phyloP scores from a whole-genome alignment of 108 stramenopile genomes.

The Nannochloropsis gaditana region DNA sequence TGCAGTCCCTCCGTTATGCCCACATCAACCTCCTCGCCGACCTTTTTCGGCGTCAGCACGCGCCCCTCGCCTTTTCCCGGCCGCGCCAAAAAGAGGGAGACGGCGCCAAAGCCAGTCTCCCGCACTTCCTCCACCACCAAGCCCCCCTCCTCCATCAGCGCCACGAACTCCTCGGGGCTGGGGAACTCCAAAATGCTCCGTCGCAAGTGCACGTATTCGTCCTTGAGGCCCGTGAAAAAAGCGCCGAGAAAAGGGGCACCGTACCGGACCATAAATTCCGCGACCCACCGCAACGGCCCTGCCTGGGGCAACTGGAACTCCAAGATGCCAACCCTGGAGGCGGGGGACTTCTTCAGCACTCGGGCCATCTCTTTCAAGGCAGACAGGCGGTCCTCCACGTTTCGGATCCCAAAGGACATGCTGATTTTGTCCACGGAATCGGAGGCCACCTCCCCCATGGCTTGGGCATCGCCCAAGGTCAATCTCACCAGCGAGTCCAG shows the following conservation, averaged over 20 bases:
- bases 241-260: slow-evolving; percentile 24
- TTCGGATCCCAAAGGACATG: slow-evolving; percentile 90
- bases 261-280: slow-evolving; percentile 11
- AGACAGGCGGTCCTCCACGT: slow-evolving; percentile 50
- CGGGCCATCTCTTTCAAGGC: slow-evolving; percentile 40
- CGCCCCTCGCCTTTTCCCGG: neutral
- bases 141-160: slow-evolving; percentile 35
- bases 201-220: slow-evolving; percentile 35
- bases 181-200: slow-evolving; percentile 32
- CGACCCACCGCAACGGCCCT: slow-evolving; percentile 8
- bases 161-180: slow-evolving; percentile 22
- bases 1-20: no score
- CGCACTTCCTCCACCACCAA: slow-evolving; percentile 25
- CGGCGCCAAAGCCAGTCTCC: slow-evolving; percentile 34
- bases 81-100: slow-evolving; percentile 37
- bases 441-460: slow-evolving; percentile 49
- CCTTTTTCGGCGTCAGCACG: neutral
- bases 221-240: slow-evolving; percentile 23
- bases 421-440: slow-evolving; percentile 72
- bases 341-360: slow-evolving; percentile 17
- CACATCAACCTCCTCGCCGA: no score
- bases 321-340: slow-evolving; percentile 34
- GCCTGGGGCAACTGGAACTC: slow-evolving; percentile 34
- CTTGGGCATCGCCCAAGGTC: slow-evolving; percentile 63
- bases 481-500: slow-evolving; percentile 55